These are phyloP conservation scores for Blastobotrys peoriensis DNA, from an alignment of 805 yeast species.

Conservation along the genomic window DNA sequence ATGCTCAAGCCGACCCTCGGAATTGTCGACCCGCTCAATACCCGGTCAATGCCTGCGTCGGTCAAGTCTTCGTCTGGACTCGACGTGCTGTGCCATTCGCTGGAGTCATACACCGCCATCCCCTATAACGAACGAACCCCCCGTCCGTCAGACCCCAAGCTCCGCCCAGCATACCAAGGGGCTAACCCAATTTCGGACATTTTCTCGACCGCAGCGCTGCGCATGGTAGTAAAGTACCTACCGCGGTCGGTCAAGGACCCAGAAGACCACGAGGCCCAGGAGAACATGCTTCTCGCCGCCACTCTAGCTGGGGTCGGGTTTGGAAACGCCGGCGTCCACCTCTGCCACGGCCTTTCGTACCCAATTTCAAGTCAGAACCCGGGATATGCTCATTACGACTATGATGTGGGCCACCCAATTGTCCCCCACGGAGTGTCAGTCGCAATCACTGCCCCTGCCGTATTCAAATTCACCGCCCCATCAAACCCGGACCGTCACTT, in stretches of 20 bases:
- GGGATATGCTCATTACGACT: conserved; percentile 33
- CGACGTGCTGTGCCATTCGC: conserved; percentile 40
- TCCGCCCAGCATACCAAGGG: conserved; percentile 38
- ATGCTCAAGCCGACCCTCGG: conserved; percentile 39
- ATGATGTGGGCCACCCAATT: conserved; percentile 35
- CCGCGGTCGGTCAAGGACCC: conserved; percentile 36
- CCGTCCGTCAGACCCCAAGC: conserved; percentile 33
- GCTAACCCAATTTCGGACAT: conserved; percentile 42
- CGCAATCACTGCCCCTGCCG: conserved; percentile 42
- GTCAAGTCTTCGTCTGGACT: conserved; percentile 40
- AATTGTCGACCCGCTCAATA: conserved; percentile 38
- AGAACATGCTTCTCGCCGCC: conserved; percentile 39
- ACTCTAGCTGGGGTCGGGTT: conserved; percentile 42
- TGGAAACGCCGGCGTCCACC: conserved; percentile 41
- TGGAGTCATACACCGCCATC: conserved; percentile 42
- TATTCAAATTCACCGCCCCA: conserved; percentile 35
- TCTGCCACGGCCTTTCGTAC: conserved; percentile 39
- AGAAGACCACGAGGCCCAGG: conserved; percentile 38
- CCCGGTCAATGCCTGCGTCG: conserved; percentile 36
- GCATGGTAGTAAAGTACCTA: conserved; percentile 36
- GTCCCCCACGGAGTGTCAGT: conserved; percentile 42
- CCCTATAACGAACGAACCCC: conserved; percentile 36
- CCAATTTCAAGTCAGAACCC: conserved; percentile 35
- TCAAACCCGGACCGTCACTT: conserved; percentile 36
- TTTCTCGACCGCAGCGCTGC: conserved; percentile 38